These are phyloP conservation scores for Colletotrichum tanaceti DNA, from an alignment of 2,329 filamentous ascomycete species.

Conservation along the genomic window DNA sequence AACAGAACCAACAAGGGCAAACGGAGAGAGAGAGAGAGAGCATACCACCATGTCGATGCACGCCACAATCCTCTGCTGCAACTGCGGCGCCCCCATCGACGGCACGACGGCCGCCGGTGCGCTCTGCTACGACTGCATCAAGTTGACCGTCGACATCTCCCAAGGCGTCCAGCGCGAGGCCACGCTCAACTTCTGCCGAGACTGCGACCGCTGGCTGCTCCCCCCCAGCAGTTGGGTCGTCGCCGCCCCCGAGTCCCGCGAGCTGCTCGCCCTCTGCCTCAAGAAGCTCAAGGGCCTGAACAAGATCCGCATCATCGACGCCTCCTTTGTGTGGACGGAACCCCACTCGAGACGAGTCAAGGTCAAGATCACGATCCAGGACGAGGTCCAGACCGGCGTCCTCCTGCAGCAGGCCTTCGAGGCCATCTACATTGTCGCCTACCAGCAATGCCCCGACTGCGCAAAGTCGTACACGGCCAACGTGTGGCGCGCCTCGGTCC, in stretches of 20 bases:
- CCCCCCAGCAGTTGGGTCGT: constrained; percentile 89
- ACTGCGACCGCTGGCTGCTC: constrained; percentile 93
- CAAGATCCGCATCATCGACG: constrained; percentile 95
- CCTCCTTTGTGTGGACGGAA: constrained; percentile 97
- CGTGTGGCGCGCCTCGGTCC: constrained; percentile 92
- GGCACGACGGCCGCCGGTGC: constrained; percentile 87
- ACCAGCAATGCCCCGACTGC: constrained; percentile 95
- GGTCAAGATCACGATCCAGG: constrained; percentile 94
- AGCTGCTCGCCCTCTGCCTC: constrained; percentile 91
- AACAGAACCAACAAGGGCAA: not conserved
- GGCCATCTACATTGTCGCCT: constrained; percentile 89
- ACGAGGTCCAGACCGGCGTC: constrained; percentile 70
- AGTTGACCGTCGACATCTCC: constrained; percentile 93
- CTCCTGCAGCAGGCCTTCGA: constrained; percentile 93
- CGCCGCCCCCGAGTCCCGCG: constrained; percentile 86
- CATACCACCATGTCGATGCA: constrained; percentile 25
- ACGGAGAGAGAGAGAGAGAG: constrained; percentile 14
- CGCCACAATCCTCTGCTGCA: constrained; percentile 85
- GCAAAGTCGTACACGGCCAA: constrained; percentile 96
- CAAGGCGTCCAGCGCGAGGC: constrained; percentile 91
- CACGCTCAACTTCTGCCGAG: constrained; percentile 88
- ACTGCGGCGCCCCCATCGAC: constrained; percentile 96
- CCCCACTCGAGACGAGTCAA: constrained; percentile 93
- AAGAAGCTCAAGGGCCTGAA: constrained; percentile 86
- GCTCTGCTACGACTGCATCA: constrained; percentile 95